Conservation (phyloP, 2,329 filamentous ascomycete species). For the Epichloe sibirici region DNA sequence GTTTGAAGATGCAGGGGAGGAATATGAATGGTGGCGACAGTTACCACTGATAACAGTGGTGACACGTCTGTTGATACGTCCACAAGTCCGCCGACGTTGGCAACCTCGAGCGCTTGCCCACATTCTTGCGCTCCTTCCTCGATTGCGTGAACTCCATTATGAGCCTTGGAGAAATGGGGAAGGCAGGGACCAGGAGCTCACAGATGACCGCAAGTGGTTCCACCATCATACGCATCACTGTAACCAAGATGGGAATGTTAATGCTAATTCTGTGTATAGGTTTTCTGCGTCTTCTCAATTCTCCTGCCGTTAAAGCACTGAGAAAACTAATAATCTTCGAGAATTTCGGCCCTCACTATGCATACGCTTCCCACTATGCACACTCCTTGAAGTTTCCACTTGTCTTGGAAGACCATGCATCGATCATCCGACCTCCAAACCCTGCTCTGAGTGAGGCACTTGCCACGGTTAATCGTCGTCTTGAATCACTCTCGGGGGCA, state of each 20-base stretch:
- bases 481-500: background rate
- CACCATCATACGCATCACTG: conserved; percentile 16
- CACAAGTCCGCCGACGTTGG: conserved; percentile 25
- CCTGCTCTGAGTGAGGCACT: background rate
- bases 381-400: too few relatives aligned
- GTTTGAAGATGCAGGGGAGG: background rate
- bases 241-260: conserved; percentile 3
- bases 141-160: conserved; percentile 24
- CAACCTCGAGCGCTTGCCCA: conserved; percentile 17
- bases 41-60: conserved; percentile 23
- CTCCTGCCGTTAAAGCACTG: conserved; percentile 13
- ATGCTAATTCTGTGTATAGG: background rate
- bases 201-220: conserved; percentile 17
- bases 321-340: conserved; percentile 22
- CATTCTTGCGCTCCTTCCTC: conserved; percentile 23
- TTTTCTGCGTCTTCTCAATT: conserved; percentile 13
- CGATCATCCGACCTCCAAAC: background rate
- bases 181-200: conserved; percentile 9
- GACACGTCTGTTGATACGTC: conserved; percentile 22
- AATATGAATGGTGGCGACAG: conserved; percentile 19
- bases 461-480: background rate
- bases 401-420: background rate
- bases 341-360: conserved; percentile 22
- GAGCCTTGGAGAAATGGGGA: conserved; percentile 13
- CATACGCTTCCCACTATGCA: conserved; percentile 3